phyloP scores from a whole-genome alignment of 441 rosid species.

The Geranium incanum region DNA sequence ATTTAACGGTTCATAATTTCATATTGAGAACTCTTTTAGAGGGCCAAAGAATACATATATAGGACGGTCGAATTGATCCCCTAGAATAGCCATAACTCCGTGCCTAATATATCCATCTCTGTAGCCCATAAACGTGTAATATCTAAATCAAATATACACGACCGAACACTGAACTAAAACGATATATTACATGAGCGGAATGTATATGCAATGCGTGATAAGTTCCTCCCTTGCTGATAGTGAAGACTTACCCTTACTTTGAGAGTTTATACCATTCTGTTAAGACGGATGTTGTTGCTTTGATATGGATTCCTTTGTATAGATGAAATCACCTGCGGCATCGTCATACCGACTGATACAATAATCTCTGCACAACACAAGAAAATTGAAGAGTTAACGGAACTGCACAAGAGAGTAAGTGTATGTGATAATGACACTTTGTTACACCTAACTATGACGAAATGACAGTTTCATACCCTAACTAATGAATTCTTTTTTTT shows the following conservation, averaged over 20 bases:
- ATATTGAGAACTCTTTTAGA: no score
- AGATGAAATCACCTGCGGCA: constrained; percentile 56
- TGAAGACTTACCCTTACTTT: no score
- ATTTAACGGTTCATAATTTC: no score
- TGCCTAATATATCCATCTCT: not conserved
- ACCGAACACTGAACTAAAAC: not conserved
- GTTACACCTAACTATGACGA: no score
- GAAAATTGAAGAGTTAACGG: not conserved
- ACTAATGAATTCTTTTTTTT: no score
- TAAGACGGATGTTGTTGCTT: constrained; percentile 45
- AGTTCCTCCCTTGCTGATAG: not conserved
- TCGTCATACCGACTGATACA: constrained; percentile 65
- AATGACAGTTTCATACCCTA: no score
- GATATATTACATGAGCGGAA: not conserved
- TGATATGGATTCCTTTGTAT: constrained; percentile 42
- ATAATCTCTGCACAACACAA: constrained; percentile 39
- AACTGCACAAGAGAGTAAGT: not conserved
- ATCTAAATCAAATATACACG: not conserved
- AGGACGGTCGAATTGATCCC: no score
- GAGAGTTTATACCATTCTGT: constrained; percentile 39
- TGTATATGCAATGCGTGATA: not conserved
- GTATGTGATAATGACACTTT: no score
- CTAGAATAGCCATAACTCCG: not conserved
- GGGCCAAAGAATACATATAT: no score
- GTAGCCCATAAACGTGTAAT: not conserved